Base-by-base conservation (phyloP, 148 eudicot genomes). In the Polygonum maritimum region DNA sequence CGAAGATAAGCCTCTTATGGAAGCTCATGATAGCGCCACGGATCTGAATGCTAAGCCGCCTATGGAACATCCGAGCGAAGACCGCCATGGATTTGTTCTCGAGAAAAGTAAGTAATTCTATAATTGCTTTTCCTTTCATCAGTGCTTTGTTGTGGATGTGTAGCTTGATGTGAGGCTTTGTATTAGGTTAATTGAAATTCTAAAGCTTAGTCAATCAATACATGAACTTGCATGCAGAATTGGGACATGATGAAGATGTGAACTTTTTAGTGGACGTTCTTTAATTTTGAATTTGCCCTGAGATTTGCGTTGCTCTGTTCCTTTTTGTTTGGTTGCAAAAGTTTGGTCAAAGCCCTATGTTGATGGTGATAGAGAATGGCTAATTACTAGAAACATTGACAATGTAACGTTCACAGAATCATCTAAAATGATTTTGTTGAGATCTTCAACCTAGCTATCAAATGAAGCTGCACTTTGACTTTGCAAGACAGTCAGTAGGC, bases 91-190 rank as follows among this genome's bases (percentile, higher is more conserved):
- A 71, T 75, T 79, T 11, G 74, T 67, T 76, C 18, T n/a, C 51
- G 35, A 55, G 74, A 82, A 78, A 77, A 82, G 87, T 84, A 49
- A 84, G 84, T 76, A 18, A 40, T 45, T 41, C 52, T n/a, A 14
- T 5, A 8, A 0, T 39, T 69, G 0, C 10, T 22, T 26, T 33
- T 60, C 69, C 54, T 40, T 14, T 26, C 14, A 21, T 26, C 31
- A 26, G 60, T 71, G 4, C 13, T 40, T 70, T 4, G 4, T 52
- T 26, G 22, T 52, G 58, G 58, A 3, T 52, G 7, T 52, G 58
- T 52, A 40, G 44, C 44, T 52, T 52, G 58, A 35, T 39, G 41
- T 40, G 10, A 39, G 19, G 74, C 41, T 69, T 14, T 69, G 33
- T 69, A 14, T n/a, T 4, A n/a, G 57, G 57, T 14, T 26, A 26